phyloP scores from a whole-genome alignment of 345 rosid genomes.

The Mangifera indica region DNA sequence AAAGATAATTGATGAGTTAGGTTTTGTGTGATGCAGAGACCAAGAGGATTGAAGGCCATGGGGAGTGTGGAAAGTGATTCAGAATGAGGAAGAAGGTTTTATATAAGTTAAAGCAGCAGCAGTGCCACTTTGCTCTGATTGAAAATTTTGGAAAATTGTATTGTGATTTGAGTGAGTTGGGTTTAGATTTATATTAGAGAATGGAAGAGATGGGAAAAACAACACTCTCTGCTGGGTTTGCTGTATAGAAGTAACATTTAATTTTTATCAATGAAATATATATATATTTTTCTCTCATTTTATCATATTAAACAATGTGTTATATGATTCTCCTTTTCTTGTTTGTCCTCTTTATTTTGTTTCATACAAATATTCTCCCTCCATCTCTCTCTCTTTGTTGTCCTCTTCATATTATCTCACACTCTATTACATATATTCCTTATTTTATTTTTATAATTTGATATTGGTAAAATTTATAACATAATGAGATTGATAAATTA shows the following conservation, averaged over 20 bases:
- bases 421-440: no score
- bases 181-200: background rate
- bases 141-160: conserved; percentile 15
- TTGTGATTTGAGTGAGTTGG: conserved; percentile 16
- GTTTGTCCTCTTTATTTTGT: background rate
- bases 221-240: conserved; percentile 19
- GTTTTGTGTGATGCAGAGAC: conserved; percentile 48
- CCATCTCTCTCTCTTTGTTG: background rate
- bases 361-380: no score
- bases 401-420: background rate
- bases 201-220: background rate
- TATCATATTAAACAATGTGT: background rate
- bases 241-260: conserved; percentile 31
- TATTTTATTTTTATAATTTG: no score
- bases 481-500: no score
- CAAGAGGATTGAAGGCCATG: conserved; percentile 77
- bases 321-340: background rate
- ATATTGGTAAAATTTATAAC: no score
- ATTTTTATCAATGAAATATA: conserved; percentile 23
- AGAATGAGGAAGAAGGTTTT: conserved; percentile 27
- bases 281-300: background rate
- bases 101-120: conserved; percentile 7
- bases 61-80: conserved; percentile 74
- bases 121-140: conserved; percentile 15
- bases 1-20: background rate